Evolutionary conservation across 2,329 filamentous ascomycete genomes (phyloP).

Genomic region (Acrodontium crateriforme): DNA sequence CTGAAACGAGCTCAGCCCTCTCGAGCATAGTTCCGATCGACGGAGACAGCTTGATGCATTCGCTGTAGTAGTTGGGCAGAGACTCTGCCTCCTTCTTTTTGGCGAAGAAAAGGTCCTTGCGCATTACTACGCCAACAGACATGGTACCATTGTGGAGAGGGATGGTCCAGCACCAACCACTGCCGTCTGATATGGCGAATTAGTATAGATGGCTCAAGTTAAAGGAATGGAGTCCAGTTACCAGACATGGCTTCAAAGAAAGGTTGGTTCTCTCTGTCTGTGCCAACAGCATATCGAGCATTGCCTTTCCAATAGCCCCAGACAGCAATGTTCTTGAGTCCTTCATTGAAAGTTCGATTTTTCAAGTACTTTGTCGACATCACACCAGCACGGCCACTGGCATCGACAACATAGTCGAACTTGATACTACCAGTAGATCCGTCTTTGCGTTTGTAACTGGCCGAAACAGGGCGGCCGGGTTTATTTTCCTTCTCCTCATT

Average conservation of each 20-base stretch:
- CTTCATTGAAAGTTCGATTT: conserved; percentile 32
- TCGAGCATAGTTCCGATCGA: neutral
- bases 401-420: conserved; percentile 37
- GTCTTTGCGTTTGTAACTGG: conserved; percentile 15
- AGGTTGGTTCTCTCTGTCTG: conserved; percentile 22
- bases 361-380: conserved; percentile 35
- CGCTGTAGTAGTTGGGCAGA: no score
- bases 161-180: conserved; percentile 38
- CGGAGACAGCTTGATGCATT: no score
- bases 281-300: conserved; percentile 23
- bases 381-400: conserved; percentile 31
- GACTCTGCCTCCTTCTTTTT: conserved; percentile 1
- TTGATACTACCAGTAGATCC: conserved; percentile 24
- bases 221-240: no score
- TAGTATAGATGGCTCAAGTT: no score
- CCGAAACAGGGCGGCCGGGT: neutral
- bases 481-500: no score
- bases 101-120: conserved; percentile 21
- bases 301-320: conserved; percentile 35
- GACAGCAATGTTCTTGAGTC: conserved; percentile 34
- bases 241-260: conserved; percentile 32
- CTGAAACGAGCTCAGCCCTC: neutral
- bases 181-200: no score
- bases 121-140: conserved; percentile 26
- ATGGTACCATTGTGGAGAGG: conserved; percentile 30